Evolutionary conservation across 1,139 yeast genomes (phyloP).

Genomic region (Yamadazyma sp.): DNA sequence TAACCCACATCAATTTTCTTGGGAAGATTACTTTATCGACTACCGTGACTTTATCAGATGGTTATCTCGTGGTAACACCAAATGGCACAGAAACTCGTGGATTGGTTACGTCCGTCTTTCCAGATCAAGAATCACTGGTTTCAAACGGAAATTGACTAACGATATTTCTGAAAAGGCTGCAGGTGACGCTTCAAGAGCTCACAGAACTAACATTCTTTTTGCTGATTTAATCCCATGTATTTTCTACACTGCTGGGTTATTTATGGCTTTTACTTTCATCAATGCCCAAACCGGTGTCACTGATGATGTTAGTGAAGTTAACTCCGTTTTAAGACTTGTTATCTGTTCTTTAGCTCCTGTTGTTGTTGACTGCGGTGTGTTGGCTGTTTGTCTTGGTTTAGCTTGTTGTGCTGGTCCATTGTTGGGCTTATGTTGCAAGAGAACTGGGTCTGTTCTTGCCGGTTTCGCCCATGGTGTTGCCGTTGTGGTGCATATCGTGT

Average conservation of each 20-base stretch:
- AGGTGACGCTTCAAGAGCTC: slow-evolving; percentile 94
- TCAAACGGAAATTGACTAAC: slow-evolving; percentile 87
- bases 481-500: slow-evolving; percentile 77
- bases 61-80: slow-evolving; percentile 98
- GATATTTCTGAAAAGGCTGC: slow-evolving; percentile 91
- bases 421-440: slow-evolving; percentile 93
- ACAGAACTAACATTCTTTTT: slow-evolving; percentile 79
- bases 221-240: slow-evolving; percentile 86
- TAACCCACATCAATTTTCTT: slow-evolving; percentile 98
- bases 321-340: slow-evolving; percentile 80
- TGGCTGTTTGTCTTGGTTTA: slow-evolving; percentile 69
- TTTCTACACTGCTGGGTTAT: slow-evolving; percentile 86
- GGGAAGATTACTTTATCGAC: slow-evolving; percentile 98
- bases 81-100: slow-evolving; percentile 99
- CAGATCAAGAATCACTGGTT: slow-evolving; percentile 97
- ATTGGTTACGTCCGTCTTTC: slow-evolving; percentile 94
- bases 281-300: slow-evolving; percentile 97
- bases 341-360: slow-evolving; percentile 93
- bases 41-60: slow-evolving; percentile 98
- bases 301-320: slow-evolving; percentile 50
- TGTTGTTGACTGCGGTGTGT: slow-evolving; percentile 82
- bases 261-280: slow-evolving; percentile 87
- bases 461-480: slow-evolving; percentile 96
- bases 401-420: slow-evolving; percentile 98
- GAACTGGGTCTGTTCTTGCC: slow-evolving; percentile 96